Conservation (phyloP, 2,329 filamentous ascomycete species). For the Cordyceps tenuipes region DNA sequence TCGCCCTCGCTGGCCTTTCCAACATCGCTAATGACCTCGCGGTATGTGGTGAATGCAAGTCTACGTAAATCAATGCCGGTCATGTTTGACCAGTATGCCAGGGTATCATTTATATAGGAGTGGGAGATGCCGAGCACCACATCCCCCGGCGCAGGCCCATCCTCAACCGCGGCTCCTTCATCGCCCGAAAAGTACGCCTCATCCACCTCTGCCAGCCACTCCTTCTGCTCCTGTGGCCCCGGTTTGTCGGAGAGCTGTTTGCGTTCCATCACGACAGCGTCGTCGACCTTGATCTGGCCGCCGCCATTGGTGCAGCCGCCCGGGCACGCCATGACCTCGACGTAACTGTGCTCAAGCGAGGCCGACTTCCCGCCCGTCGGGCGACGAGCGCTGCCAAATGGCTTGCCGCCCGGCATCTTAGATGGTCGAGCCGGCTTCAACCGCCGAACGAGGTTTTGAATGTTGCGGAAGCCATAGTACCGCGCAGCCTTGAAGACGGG, state of each 20-base stretch:
- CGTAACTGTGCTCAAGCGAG: slow-evolving; percentile 70
- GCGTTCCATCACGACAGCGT: slow-evolving; percentile 52
- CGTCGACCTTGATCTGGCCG: slow-evolving; percentile 86
- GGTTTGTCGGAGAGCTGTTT: slow-evolving; percentile 45
- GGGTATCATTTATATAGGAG: slow-evolving; percentile 55
- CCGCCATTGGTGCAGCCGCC: slow-evolving; percentile 98
- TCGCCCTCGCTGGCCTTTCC: slow-evolving; percentile 73
- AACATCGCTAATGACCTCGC: slow-evolving; percentile 90
- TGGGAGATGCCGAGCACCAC: slow-evolving; percentile 58
- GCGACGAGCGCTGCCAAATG: slow-evolving; percentile 47
- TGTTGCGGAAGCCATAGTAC: slow-evolving; percentile 97
- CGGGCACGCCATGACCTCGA: slow-evolving; percentile 98
- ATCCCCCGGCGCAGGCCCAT: slow-evolving; percentile 25
- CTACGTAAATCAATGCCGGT: slow-evolving; percentile 64
- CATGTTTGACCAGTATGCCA: slow-evolving; percentile 67
- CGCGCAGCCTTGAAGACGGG: slow-evolving; percentile 71
- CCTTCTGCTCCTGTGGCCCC: slow-evolving; percentile 72
- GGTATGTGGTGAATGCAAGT: slow-evolving; percentile 77
- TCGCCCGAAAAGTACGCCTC: slow-evolving; percentile 83
- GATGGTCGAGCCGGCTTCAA: slow-evolving; percentile 74
- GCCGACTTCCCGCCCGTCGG: slow-evolving; percentile 33
- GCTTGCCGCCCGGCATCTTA: slow-evolving; percentile 68
- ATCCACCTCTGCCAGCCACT: slow-evolving; percentile 74
- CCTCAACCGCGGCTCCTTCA: slow-evolving; percentile 41
- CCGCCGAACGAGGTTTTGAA: slow-evolving; percentile 91